Base-by-base conservation (phyloP, 371 early-diverging fungal species). In the Cokeromyces recurvatus region DNA sequence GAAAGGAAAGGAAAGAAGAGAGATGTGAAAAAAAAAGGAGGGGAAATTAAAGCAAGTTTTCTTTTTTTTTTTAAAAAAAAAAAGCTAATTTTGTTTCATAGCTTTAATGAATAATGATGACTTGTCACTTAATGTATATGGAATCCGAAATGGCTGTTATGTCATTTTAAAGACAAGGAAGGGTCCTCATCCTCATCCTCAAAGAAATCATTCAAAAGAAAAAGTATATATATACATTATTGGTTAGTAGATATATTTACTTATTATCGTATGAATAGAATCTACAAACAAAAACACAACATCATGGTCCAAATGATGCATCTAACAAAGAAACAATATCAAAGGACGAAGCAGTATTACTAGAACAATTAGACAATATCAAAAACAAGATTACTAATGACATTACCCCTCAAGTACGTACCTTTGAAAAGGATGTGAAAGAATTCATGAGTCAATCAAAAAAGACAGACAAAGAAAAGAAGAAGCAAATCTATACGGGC, bases 401-500 rank as follows among this genome's bases (percentile, higher is more conserved):
- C 4, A 25, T 59, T 19, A 27, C 46, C 3, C 49, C 50, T 9
- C 42, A 53, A 42, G 41, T 59, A 12, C 42, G 46, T 16, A 32
- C 34, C 4, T 59, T 53, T n/a, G 59, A 59, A 50, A 53, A 38
- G 31, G 34, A 38, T 1, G 37, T 46, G 2, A 53, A 59, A 8
- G 37, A 31, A 27, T 59, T 46, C 27, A 29, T 53, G 17, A 36
- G 31, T 4, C 10, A 40, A 21, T 0, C 32, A 11, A 36, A 19
- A 23, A 43, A 27, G 17, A 38, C 38, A 16, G 42, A 53, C 19
- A 53, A 53, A 23, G 54, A 53, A 19, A 53, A 50, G 22, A 53
- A 59, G 21, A 45, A 45, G 14, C 53, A 49, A n/a, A 27, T 53
- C 1, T 59, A 59, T 21, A 49, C 19, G 7, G 59, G 45, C 14